Evolutionary conservation across 306 rosid genomes (phyloP).

Genomic region (Cotoneaster glaucophyllus): DNA sequence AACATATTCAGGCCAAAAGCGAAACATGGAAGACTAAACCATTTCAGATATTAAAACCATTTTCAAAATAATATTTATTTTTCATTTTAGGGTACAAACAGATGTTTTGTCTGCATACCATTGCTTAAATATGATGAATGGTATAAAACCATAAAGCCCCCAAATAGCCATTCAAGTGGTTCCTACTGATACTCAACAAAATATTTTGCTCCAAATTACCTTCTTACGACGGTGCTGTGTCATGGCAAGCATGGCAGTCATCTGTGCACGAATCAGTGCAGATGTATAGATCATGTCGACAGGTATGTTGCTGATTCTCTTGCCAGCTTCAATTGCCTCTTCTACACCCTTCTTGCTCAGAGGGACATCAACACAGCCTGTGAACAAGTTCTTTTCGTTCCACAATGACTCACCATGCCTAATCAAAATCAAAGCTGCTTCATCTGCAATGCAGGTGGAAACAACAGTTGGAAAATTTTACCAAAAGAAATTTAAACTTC

Average conservation of each 20-base stretch:
- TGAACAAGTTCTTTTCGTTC: slow-evolving; percentile 96
- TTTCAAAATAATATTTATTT: background rate
- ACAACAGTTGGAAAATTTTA: slow-evolving; percentile 9
- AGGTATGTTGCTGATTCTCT: slow-evolving; percentile 95
- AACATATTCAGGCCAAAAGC: background rate
- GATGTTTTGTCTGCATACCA: background rate
- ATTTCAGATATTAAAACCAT: background rate
- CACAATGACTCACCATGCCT: slow-evolving; percentile 94
- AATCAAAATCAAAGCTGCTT: slow-evolving; percentile 86
- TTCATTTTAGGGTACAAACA: background rate
- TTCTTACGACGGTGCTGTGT: slow-evolving; percentile 90
- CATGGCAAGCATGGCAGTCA: slow-evolving; percentile 99
- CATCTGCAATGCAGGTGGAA: slow-evolving; percentile 46
- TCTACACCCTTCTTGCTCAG: slow-evolving; percentile 90
- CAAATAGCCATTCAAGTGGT: background rate
- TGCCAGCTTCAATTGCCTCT: slow-evolving; percentile 98
- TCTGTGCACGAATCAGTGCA: slow-evolving; percentile 93
- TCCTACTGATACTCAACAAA: background rate
- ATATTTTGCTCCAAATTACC: slow-evolving; percentile 31
- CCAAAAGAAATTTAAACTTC: background rate
- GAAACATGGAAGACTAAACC: background rate
- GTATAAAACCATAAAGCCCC: background rate
- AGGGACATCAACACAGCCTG: slow-evolving; percentile 98
- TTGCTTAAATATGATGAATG: background rate
- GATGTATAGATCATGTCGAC: slow-evolving; percentile 90